These are phyloP conservation scores for Barnettozyma hawaiiensis DNA, from an alignment of 1,139 yeast species.

Conservation along the genomic window DNA sequence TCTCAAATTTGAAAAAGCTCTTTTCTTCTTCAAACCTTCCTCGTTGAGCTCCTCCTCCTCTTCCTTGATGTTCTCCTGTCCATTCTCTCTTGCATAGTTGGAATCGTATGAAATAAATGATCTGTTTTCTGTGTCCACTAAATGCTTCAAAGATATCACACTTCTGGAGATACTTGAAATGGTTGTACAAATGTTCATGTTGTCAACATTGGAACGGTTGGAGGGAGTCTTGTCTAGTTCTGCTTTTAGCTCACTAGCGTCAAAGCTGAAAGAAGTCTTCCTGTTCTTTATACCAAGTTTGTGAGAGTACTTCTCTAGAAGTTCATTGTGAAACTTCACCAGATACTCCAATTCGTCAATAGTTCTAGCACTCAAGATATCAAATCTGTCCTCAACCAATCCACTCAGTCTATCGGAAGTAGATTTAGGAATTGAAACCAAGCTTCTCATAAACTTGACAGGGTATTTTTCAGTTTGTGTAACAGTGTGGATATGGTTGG, in stretches of 20 bases:
- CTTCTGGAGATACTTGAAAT: constrained; percentile 24
- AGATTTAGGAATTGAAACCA: constrained; percentile 34
- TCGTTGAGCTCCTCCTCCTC: constrained; percentile 4
- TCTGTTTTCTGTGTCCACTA: constrained; percentile 11
- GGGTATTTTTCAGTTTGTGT: constrained; percentile 21
- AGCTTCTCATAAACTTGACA: constrained; percentile 35
- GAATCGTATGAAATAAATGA: constrained; percentile 24
- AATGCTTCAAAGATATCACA: constrained; percentile 23
- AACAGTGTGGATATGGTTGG: constrained; percentile 11
- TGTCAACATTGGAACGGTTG: constrained; percentile 25
- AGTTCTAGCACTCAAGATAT: constrained; percentile 72
- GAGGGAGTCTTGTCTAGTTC: constrained; percentile 13
- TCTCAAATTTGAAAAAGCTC: constrained; percentile 14
- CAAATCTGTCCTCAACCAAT: constrained; percentile 47
- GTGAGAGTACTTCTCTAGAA: constrained; percentile 24
- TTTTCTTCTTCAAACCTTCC: constrained; percentile 15
- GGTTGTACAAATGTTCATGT: constrained; percentile 25
- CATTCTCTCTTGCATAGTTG: constrained; percentile 7
- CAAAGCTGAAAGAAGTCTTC: constrained; percentile 20
- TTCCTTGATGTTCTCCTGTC: background rate
- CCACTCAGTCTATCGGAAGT: constrained; percentile 24
- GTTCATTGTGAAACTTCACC: constrained; percentile 31
- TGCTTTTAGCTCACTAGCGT: constrained; percentile 10
- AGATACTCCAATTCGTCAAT: constrained; percentile 59
- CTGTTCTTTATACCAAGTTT: constrained; percentile 5